phyloP scores from a whole-genome alignment of 2,329 filamentous ascomycete species.

The Fusarium odoratissimum region DNA sequence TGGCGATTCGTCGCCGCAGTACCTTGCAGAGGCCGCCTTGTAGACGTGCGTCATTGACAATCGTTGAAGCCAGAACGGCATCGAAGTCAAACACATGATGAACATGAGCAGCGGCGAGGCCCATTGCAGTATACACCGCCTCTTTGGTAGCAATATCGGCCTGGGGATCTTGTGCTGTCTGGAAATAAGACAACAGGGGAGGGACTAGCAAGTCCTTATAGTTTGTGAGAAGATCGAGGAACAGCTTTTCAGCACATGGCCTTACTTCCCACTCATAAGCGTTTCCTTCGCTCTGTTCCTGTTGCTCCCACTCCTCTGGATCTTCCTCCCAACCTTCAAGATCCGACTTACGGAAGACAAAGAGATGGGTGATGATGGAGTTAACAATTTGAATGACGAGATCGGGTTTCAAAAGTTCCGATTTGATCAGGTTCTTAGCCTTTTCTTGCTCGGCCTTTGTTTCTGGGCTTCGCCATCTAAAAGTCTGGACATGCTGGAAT shows the following conservation, averaged over 20 bases:
- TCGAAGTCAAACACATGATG: slow-evolving; percentile 84
- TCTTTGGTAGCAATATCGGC: slow-evolving; percentile 86
- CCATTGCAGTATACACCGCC: slow-evolving; percentile 93
- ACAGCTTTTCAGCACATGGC: slow-evolving; percentile 92
- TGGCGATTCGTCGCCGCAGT: slow-evolving; percentile 86
- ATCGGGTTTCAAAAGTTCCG: slow-evolving; percentile 78
- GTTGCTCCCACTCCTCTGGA: slow-evolving; percentile 93
- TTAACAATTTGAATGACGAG: slow-evolving; percentile 87
- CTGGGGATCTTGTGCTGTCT: slow-evolving; percentile 74
- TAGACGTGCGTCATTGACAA: slow-evolving; percentile 82
- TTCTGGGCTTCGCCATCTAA: slow-evolving; percentile 82
- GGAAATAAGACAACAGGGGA: slow-evolving; percentile 85
- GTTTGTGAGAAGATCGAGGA: slow-evolving; percentile 89
- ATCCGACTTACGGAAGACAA: slow-evolving; percentile 87
- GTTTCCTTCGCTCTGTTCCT: slow-evolving; percentile 85
- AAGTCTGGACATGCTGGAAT: slow-evolving; percentile 82
- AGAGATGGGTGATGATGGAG: slow-evolving; percentile 85
- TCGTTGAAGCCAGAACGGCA: slow-evolving; percentile 76
- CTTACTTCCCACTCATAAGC: slow-evolving; percentile 94
- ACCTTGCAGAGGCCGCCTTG: slow-evolving; percentile 76
- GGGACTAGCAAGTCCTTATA: slow-evolving; percentile 85
- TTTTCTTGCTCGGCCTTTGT: slow-evolving; percentile 80
- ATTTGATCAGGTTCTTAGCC: slow-evolving; percentile 76
- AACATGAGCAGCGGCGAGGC: slow-evolving; percentile 82
- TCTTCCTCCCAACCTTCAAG: slow-evolving; percentile 94